Evolutionary conservation across 345 rosid species (phyloP), one percentile per base, ranked within the genome.

Genomic region (Mangifera indica): DNA sequence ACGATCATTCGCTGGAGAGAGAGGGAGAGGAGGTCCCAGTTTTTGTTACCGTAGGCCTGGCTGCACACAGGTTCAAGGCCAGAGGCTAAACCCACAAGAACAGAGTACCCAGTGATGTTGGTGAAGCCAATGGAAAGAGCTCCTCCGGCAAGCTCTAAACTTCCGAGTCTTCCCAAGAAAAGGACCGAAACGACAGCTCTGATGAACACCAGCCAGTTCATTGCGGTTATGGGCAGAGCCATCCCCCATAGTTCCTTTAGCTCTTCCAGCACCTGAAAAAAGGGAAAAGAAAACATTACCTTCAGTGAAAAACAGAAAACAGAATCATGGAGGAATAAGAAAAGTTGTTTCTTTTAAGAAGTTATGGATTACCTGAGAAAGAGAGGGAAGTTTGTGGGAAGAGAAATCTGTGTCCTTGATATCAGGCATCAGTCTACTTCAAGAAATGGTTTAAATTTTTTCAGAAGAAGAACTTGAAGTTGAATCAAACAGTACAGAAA

Each of bases 61-160:
- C 98, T 92, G 71, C 99, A 95, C 0, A 95, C 93, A 3, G 99
- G 98, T 76, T 95, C 99, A 2, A 95, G 93, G 13, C 99, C 99
- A 1, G 98, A 90, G 51, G 99, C 98, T 20, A 95, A 86, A 4
- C 99, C 99, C 9, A 85, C 88, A 1, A 95, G 84, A 64, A 95
- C 98, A 7, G 99, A 95, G 89, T 95, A 92, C n/a, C 99, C 99
- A 0, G 99, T 95, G 72, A 95, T 95, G 87, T 95, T 95, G 5
- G 99, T 95, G 81, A 95, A 95, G 3, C 99, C 99, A 72, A 95
- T 95, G 8, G 97, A 84, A 13, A 95, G 91, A 29, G 98, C 96
- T 63, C 99, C 99, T 7, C 99, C 99, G 12, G 99, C 99, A 2
- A 95, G 87, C 79, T 95, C 96, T 26, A 92, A 79, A 69, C 98